Base-by-base conservation (phyloP, 1,139 yeast species). In the Debaryomyces nepalensis region DNA sequence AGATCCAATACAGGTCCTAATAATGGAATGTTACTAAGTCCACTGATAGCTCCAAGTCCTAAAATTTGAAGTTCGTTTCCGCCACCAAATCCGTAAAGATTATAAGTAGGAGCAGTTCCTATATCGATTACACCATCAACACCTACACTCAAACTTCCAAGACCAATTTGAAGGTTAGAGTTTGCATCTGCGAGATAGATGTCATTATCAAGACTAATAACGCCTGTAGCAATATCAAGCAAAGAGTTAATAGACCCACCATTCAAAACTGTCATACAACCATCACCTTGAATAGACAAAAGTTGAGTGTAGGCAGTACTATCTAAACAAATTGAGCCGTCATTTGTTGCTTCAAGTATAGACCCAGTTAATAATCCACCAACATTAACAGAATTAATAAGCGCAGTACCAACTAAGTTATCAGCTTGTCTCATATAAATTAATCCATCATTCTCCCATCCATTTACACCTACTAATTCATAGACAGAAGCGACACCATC, bases 91-190 rank as follows among this genome's bases (percentile, higher is more conserved):
- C 35, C 35, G 35, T 32, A 32, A 32, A 32, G 24, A 16, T 32
- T 32, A 32, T 32, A 32, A 7, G 35, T 32, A 32, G 35, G 35
- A 32, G 35, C 35, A 31, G 4, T 31, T 14, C 15, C 24, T 16
- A 32, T 32, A 16, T 32, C 35, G 19, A 32, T 32, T n/a, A 32
- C 35, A 32, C 35, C 35, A 32, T 18, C 24, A 16, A 32, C 24
- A 32, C 35, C 35, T n/a, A 32, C 4, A 32, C 35, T 32, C 35
- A 32, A 32, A 32, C 35, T 32, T 32, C 35, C 35, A 32, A 32
- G 35, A 18, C 35, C 35, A 3, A 20, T 32, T 19, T 32, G 35
- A 16, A 32, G 23, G 21, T 32, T 32, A 32, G 35, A 32, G 2
- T 32, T 16, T 32, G 15, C 14, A 32, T 32, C 35, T 18, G 35